Conservation (phyloP, 2,329 filamentous ascomycete species). For the Paraconiothyrium brasiliense region DNA sequence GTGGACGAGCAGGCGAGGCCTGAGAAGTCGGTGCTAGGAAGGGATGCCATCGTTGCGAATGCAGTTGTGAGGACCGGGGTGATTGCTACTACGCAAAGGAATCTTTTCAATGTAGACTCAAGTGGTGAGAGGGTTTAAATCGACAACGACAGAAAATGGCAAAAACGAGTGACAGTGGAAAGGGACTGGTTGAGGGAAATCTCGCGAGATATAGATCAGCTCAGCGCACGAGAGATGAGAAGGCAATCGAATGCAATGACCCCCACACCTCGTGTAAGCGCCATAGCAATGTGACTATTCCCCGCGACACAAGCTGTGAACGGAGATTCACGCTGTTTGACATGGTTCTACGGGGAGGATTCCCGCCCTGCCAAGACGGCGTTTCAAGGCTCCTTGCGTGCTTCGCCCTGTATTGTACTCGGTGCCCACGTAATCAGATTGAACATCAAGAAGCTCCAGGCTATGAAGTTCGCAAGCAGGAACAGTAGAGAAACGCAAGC, state of each 20-base stretch:
- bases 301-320: background rate
- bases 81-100: background rate
- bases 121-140: background rate
- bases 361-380: background rate
- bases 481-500: no score
- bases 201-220: background rate
- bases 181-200: background rate
- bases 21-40: background rate
- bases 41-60: background rate
- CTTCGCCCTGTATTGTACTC: background rate
- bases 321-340: background rate
- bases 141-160: background rate
- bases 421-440: background rate
- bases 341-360: background rate
- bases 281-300: background rate
- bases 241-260: background rate
- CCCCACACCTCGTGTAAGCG: background rate
- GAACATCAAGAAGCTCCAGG: no score
- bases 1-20: background rate
- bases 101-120: background rate
- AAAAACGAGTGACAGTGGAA: background rate
- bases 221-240: background rate
- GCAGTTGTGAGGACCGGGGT: background rate
- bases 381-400: background rate
- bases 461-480: no score